Base-by-base conservation (phyloP, 2,329 filamentous ascomycete species). In the Botrytis paeoniae region DNA sequence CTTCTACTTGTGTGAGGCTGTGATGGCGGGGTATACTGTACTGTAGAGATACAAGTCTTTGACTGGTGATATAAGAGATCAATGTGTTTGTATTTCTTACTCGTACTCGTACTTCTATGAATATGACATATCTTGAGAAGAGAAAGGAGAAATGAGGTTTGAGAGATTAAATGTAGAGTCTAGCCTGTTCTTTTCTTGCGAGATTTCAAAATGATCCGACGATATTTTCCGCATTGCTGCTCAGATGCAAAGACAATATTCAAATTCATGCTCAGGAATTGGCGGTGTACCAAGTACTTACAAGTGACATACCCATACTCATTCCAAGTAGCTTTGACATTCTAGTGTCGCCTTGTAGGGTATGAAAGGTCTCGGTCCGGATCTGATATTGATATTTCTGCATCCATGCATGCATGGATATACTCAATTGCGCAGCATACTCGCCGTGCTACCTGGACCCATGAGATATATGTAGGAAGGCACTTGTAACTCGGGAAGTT, bases 361-460 rank as follows among this genome's bases (percentile, higher is more conserved):
- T 69, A 12, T 57, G 39, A n/a, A 54, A 57, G 54, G 48, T 71
- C 61, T 71, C 69, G 37, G 62, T 66, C 43, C 45, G 41, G 48
- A 71, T 71, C 70, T 71, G 70, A 71, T 71, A 65, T 66, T 71
- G 35, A 66, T 66, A 59, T 57, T 37, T 35, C 37, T 66, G n/a
- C 35, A 71, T 66, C 4, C 68, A 70, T 70, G 48, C 39, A 69
- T 70, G 54, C 57, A 70, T 70, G 39, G n/a, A 70, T 45, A 57
- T 35, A 32, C 54, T 25, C 29, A 43, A 32, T 68, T 68, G 65
- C n/a, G 35, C 65, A 68, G 35, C 48, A 68, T 68, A 68, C 65
- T 69, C 65, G 65, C 37, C 37, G 65, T 69, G 16, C 48, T 1
- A 57, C 65, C 18, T 69, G 54, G n/a, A 20, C 35, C 14, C 25